A percentile compares a stretch with the other conserved stretches of the same genome.
Evolutionary conservation across 129 eudicot genomes (phyloP).

Genomic region (Centaurea solstitialis): DNA sequence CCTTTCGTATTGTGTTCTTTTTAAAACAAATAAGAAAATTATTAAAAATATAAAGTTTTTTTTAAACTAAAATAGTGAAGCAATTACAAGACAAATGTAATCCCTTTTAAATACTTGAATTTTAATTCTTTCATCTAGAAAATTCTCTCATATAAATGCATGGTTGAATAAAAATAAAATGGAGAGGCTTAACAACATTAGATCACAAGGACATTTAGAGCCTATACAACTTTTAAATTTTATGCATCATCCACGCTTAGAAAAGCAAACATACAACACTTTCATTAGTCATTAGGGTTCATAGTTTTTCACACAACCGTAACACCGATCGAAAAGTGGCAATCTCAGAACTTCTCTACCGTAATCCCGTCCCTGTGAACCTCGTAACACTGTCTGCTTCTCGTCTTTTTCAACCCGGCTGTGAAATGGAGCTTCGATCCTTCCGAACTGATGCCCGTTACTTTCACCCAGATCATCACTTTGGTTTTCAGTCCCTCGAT

Average conservation of each 20-base stretch:
- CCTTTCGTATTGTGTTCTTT: too few species aligned
- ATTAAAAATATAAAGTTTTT: too few species aligned
- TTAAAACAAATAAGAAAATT: too few species aligned
- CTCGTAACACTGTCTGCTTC: constrained; percentile 80
- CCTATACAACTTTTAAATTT: constrained; percentile 11
- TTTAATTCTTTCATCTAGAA: too few species aligned
- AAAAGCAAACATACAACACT: neutral
- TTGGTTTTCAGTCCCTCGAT: constrained; percentile 89
- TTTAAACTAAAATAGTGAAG: too few species aligned
- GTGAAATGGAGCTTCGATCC: constrained; percentile 71
- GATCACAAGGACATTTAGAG: constrained; percentile 8
- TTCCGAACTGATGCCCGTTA: constrained; percentile 64
- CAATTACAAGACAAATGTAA: too few species aligned
- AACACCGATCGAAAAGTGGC: neutral
- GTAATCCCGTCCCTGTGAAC: constrained; percentile 66
- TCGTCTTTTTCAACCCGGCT: constrained; percentile 73
- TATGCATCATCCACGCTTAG: neutral
- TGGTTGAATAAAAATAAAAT: neutral
- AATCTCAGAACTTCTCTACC: constrained; percentile 68
- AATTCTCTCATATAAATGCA: too few species aligned
- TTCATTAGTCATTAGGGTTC: constrained; percentile 3
- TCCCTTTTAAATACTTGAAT: too few species aligned
- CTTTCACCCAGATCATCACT: constrained; percentile 83
- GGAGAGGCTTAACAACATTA: neutral
- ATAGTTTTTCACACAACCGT: neutral